Base-by-base conservation (phyloP, 208 protist species). In the Acanthamoeba sp. region DNA sequence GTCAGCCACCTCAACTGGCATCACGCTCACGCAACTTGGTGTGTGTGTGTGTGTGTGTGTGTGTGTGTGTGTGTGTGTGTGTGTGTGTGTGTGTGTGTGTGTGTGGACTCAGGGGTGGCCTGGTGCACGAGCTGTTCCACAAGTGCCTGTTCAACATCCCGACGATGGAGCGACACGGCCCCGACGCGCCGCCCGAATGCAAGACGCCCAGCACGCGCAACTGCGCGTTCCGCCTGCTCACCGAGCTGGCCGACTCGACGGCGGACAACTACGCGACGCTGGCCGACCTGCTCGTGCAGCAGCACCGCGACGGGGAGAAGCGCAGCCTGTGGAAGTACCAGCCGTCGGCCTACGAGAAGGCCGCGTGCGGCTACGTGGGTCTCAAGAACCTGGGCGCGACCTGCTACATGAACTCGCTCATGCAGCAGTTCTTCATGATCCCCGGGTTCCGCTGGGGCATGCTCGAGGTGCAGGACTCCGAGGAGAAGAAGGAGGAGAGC, bases 321-420 rank as follows among this genome's bases (percentile, higher is more conserved):
- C 55, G 64, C n/a, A 78, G 88, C 48, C 40, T 45, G 88, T 93
- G 40, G 38, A 78, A 62, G 88, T 80, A 78, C 40, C 40, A 57
- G 29, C 42, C 36, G 24, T 34, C 62, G 88, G 55, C 38, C 27
- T 38, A 42, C 27, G 38, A 57, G 64, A 62, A 55, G 52, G 71
- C 71, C n/a, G 12, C 91, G 10, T 96, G 73, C 29, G 96, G 96
- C 29, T 97, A 96, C 73, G 96, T 97, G 14, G 97, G 97, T 50
- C 52, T 98, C 18, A 80, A 95, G 85, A 98, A 98, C 87, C 95
- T 96, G 42, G 97, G 97, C n/a, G 96, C 96, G 18, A 98, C 97
- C 2, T 98, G 97, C 94, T 98, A 98, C 93, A 97, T 98, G 95
- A 98, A 98, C 93, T 97, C 96, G 27, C 62, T 97, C 18, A 27